These are phyloP conservation scores for Amauroascus verrucosus DNA, from an alignment of 2,329 filamentous ascomycete genomes.

Conservation along the genomic window DNA sequence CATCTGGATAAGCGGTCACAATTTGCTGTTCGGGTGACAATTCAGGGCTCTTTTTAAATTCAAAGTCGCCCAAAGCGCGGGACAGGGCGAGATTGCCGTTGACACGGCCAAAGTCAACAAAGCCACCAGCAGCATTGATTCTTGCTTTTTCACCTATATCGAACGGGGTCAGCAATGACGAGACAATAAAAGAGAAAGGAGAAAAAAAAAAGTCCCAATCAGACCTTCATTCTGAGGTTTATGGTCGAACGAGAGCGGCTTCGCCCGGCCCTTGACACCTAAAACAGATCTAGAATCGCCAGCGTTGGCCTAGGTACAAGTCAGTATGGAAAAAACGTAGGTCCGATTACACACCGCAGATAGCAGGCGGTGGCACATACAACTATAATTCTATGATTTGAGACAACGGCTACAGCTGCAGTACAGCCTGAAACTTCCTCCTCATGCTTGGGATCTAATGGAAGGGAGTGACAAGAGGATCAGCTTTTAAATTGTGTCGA, in stretches of 20 bases:
- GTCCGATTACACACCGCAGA: conserved; percentile 14
- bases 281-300: conserved; percentile 92
- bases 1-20: conserved; percentile 91
- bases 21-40: conserved; percentile 97
- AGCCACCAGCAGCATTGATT: conserved; percentile 90
- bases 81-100: conserved; percentile 96
- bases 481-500: background rate
- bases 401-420: conserved; percentile 81
- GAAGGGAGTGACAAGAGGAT: conserved; percentile 16
- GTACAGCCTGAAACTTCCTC: conserved; percentile 98
- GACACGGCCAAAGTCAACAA: conserved; percentile 96
- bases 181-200: background rate
- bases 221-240: conserved; percentile 96
- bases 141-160: conserved; percentile 77
- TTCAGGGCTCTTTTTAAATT: conserved; percentile 99
- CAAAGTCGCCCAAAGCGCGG: conserved; percentile 95
- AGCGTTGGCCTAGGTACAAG: conserved; percentile 67
- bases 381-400: conserved; percentile 84
- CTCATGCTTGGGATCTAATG: conserved; percentile 82
- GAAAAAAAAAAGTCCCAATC: conserved; percentile 16
- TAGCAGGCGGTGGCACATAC: conserved; percentile 50
- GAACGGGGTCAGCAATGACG: conserved; percentile 4
- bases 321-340: background rate
- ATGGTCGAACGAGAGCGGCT: conserved; percentile 97
- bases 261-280: conserved; percentile 92